These are phyloP conservation scores for Musa balbisiana DNA, from an alignment of 202 grass and related monocot species.

Conservation along the genomic window DNA sequence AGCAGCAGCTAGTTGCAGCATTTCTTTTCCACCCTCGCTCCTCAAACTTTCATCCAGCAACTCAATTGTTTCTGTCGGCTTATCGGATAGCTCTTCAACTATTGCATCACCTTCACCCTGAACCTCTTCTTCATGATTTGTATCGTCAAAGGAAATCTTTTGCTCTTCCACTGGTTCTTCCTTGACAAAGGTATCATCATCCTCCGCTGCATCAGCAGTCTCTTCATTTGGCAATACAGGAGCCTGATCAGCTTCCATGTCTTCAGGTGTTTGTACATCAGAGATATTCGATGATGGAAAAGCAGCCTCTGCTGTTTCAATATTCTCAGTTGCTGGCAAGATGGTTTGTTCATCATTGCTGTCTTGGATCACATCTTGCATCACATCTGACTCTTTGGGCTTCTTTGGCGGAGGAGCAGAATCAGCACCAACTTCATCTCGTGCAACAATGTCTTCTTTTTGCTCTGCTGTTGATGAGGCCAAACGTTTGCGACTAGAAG, in stretches of 20 bases:
- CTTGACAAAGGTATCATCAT: constrained; percentile 46
- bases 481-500: constrained; percentile 55
- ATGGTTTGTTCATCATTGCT: constrained; percentile 31
- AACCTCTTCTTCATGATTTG: constrained; percentile 35
- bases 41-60: constrained; percentile 44
- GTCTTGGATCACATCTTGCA: constrained; percentile 33
- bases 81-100: constrained; percentile 35
- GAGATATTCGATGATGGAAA: constrained; percentile 29
- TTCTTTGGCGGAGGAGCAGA: constrained; percentile 62
- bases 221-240: constrained; percentile 32
- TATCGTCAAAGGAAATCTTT: constrained; percentile 25
- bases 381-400: constrained; percentile 48
- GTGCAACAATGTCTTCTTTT: constrained; percentile 33
- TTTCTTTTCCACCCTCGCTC: constrained; percentile 39
- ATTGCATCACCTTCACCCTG: constrained; percentile 23
- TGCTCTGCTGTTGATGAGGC: constrained; percentile 29
- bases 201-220: constrained; percentile 30
- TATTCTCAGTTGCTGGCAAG: constrained; percentile 30
- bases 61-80: constrained; percentile 34
- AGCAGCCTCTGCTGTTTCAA: constrained; percentile 24
- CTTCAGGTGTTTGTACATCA: constrained; percentile 55
- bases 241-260: constrained; percentile 56
- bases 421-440: background rate
- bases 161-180: constrained; percentile 48
- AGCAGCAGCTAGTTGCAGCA: constrained; percentile 26